Base-by-base conservation (phyloP, 2,329 filamentous ascomycete genomes). In the Xylariaceae sp. region DNA sequence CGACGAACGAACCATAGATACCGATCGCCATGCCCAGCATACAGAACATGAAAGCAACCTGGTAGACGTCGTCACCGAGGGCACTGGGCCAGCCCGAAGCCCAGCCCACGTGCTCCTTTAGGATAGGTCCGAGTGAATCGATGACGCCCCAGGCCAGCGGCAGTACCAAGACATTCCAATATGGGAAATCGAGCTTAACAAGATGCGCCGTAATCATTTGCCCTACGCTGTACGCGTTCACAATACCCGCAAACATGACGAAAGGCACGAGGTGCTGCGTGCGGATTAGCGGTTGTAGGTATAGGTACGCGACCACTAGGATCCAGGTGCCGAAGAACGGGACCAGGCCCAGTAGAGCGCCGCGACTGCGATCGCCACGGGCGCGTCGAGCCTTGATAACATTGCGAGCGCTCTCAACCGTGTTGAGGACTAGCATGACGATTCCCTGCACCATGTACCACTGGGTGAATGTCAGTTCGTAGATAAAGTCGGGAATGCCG, bases 1-100 rank as follows among this genome's bases (percentile, higher is more conserved):
- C 89, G 51, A 97, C 91, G 71, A 99, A 99, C 72, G 92, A 96
- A 55, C 91, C 92, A 75, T 99, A 97, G n/a, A 97, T 86, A 27
- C 94, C 94, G 41, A 96, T 72, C 0, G 88, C 89, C 54, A 91
- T 76, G 20, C 94, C 94, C 20, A 97, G 76, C 76, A 92, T 93
- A 68, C 86, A 82, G 73, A 96, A 97, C 70, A 96, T 83, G 72
- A 92, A 96, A 2, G 91, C 89, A 42, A 96, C 88, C 75, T 97
- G 92, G 71, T 96, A 95, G n/a, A 88, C 84, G 44, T 80, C 88
- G 58, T 84, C 78, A 20, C 89, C 90, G 6, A 96, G 78, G 3
- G 85, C 83, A 67, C 85, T 89, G 1, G 88, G 87, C 91, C 91
- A 93, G 27, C 88, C 88, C 2, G 74, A 63, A 40, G 83, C 79